phyloP scores from a whole-genome alignment of 768 basidiomycete species.

The Suillus subaureus region DNA sequence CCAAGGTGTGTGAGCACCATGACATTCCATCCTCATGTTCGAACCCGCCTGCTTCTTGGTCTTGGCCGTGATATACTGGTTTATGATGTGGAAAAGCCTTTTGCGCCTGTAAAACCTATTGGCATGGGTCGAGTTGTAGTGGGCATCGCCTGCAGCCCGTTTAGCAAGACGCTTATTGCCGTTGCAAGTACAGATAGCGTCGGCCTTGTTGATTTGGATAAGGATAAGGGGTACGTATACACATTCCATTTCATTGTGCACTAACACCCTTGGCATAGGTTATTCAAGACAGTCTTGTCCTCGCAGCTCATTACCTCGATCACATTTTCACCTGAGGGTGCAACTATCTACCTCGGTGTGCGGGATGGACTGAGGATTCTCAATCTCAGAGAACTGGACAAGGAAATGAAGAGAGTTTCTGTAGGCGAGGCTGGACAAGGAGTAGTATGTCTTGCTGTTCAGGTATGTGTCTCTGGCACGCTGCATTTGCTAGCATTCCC shows the following conservation, averaged over 20 bases:
- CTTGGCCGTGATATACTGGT: conserved; percentile 54
- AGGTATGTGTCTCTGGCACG: conserved; percentile 41
- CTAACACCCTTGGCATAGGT: conserved; percentile 36
- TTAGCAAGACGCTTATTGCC: conserved; percentile 73
- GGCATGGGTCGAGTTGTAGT: conserved; percentile 49
- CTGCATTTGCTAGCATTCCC: no score
- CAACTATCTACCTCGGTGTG: conserved; percentile 65
- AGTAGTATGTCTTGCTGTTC: conserved; percentile 57
- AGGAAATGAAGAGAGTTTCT: conserved; percentile 55
- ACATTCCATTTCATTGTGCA: neutral
- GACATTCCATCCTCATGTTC: conserved; percentile 63
- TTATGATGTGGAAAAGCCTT: conserved; percentile 64
- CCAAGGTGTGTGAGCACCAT: conserved; percentile 47
- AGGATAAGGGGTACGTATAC: conserved; percentile 63
- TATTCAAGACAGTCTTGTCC: conserved; percentile 59
- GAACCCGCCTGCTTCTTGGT: conserved; percentile 61
- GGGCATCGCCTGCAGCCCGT: conserved; percentile 66
- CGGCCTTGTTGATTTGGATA: conserved; percentile 69
- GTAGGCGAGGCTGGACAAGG: conserved; percentile 50
- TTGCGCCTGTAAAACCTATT: conserved; percentile 55
- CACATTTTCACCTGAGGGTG: conserved; percentile 70
- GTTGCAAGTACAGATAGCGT: conserved; percentile 56
- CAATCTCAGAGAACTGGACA: conserved; percentile 67
- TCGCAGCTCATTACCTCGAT: conserved; percentile 59
- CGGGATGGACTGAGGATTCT: conserved; percentile 63